Conservation (phyloP, 441 rosid genomes). For the Breynia disticha region DNA sequence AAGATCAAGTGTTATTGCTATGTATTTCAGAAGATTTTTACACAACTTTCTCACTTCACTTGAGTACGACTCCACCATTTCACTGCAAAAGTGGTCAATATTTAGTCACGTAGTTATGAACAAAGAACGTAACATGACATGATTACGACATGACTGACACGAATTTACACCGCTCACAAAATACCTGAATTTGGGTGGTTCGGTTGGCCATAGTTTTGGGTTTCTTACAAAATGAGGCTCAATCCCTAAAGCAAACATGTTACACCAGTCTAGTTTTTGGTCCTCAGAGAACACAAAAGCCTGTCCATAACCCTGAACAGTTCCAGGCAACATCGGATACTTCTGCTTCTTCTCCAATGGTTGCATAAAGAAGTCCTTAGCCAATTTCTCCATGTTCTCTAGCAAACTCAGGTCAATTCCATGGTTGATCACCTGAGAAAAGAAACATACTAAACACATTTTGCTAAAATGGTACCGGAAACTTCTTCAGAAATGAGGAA, state of each 20-base stretch:
- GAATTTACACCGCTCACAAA: too few species aligned
- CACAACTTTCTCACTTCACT: constrained; percentile 49
- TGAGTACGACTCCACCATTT: constrained; percentile 51
- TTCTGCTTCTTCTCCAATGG: constrained; percentile 37
- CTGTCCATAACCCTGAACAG: constrained; percentile 42
- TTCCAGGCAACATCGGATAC: constrained; percentile 42
- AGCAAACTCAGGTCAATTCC: constrained; percentile 28
- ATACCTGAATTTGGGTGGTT: constrained; percentile 61
- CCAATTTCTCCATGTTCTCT: constrained; percentile 31
- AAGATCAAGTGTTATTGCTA: constrained; percentile 48
- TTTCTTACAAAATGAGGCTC: constrained; percentile 35
- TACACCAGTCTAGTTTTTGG: constrained; percentile 48
- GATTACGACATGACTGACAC: neutral
- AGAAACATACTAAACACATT: neutral
- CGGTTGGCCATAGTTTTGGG: constrained; percentile 68
- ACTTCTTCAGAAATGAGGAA: neutral
- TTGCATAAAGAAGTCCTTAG: constrained; percentile 30
- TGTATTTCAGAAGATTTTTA: constrained; percentile 36
- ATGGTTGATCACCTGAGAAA: constrained; percentile 34
- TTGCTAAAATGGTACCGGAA: too few species aligned
- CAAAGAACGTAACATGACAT: neutral
- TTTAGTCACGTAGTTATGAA: neutral
- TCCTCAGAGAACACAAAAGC: constrained; percentile 47
- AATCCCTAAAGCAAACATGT: constrained; percentile 43
- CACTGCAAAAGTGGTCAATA: constrained; percentile 29